Percentiles rank a stretch among this genome's conserved stretches.
Conservation (phyloP, 176 grass and related monocot species). For the Secale cereale region DNA sequence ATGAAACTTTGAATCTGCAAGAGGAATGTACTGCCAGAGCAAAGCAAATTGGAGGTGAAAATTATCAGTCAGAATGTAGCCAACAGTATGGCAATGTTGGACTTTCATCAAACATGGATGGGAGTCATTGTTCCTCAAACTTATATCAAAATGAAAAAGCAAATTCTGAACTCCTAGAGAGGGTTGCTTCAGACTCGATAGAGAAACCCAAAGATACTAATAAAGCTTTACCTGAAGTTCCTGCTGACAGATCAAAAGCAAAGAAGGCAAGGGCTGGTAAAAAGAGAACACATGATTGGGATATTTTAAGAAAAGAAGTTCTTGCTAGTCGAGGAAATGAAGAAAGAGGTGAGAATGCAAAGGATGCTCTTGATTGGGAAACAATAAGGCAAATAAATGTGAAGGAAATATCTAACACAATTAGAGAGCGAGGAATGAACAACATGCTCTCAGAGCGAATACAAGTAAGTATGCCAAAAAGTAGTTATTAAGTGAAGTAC, state of each 20-base stretch:
- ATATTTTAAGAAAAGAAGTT: conserved; percentile 64
- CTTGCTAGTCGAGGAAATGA: conserved; percentile 18
- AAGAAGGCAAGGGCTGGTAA: conserved; percentile 40
- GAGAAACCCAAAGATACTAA: conserved; percentile 20
- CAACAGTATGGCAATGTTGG: conserved; percentile 14
- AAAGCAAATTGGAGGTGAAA: conserved; percentile 14
- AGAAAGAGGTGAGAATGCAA: conserved; percentile 42
- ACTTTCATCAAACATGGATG: neutral
- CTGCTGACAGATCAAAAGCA: conserved; percentile 33
- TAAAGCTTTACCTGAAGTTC: conserved; percentile 23
- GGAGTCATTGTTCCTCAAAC: conserved; percentile 17
- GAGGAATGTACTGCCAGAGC: conserved; percentile 9
- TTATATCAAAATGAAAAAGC: conserved; percentile 8
- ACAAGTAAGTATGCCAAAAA: conserved; percentile 50
- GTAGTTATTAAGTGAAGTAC: neutral
- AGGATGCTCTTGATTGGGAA: conserved; percentile 69
- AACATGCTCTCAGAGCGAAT: conserved; percentile 82
- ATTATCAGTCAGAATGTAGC: conserved; percentile 10
- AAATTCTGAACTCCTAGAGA: neutral
- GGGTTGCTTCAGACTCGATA: conserved; percentile 20
- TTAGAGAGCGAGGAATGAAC: conserved; percentile 84
- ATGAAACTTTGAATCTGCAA: conserved; percentile 9
- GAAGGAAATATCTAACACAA: conserved; percentile 53
- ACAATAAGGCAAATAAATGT: conserved; percentile 51
- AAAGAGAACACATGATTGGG: conserved; percentile 60